phyloP scores from a whole-genome alignment of 768 basidiomycete species.

The Phanerochaete carnosa region DNA sequence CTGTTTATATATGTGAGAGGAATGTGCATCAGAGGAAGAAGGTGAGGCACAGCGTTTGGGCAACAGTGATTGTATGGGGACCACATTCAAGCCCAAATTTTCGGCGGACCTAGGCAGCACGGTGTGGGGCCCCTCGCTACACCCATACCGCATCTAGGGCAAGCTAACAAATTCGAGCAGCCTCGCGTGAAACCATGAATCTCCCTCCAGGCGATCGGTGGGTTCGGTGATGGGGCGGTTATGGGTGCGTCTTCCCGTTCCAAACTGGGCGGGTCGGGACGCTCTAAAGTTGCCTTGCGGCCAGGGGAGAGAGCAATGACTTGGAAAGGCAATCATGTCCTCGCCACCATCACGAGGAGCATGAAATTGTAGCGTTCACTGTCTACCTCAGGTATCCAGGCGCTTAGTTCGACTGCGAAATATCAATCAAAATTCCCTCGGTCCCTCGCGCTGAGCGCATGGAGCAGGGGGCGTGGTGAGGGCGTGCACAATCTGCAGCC shows the following conservation, averaged over 20 bases:
- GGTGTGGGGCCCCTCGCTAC: conserved; percentile 29
- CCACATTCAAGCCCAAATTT: conserved; percentile 32
- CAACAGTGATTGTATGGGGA: conserved; percentile 33
- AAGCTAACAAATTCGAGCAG: not conserved
- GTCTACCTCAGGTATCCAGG: not conserved
- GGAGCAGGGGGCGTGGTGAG: conserved; percentile 10
- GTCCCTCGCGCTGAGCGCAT: conserved; percentile 10
- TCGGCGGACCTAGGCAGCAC: conserved; percentile 33
- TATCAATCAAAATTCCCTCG: conserved; percentile 11
- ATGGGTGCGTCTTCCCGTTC: conserved; percentile 1
- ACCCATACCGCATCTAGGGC: conserved; percentile 3
- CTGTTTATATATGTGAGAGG: conserved; percentile 22
- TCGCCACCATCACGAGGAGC: not conserved
- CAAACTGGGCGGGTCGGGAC: conserved; percentile 1
- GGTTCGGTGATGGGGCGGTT: conserved; percentile 5
- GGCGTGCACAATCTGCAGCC: conserved; percentile 1
- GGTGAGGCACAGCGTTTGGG: conserved; percentile 27
- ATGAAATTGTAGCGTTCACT: not conserved
- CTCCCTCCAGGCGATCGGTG: conserved; percentile 8
- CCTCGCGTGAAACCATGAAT: conserved; percentile 9
- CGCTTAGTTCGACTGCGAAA: not conserved
- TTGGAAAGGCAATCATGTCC: not conserved
- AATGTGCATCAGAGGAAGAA: conserved; percentile 23
- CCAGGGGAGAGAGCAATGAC: not conserved
- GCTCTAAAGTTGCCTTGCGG: not conserved